Evolutionary conservation across 2,329 filamentous ascomycete species (phyloP), one percentile per base, ranked within the genome.

Genomic region (Exophiala xenobiotica): DNA sequence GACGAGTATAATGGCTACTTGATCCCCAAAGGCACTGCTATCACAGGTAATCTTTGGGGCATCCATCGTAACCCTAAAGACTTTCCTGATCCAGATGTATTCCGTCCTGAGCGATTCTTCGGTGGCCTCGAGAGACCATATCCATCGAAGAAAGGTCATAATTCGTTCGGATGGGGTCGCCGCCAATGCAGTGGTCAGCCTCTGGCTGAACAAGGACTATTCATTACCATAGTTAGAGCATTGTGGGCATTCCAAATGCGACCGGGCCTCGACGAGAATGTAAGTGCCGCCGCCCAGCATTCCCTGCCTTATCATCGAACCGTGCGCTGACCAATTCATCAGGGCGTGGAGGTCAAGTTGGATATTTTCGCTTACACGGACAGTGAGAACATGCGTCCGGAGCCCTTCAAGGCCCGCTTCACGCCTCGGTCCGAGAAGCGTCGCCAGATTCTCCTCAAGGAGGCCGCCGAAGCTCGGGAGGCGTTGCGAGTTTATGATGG

Each of bases 211-310:
- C 63, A 65, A 12, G 63, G 63, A 63, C 45, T 74, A 65, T 58
- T 80, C 59, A 76, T 81, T 51, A 78, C 78, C 14, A 78, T 82
- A 51, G 74, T 76, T 0, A 67, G 78, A 19, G 78, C 82, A 72
- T 37, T 57, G 1, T 26, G 24, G 8, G 46, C 9, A 3, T 57
- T 57, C 38, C 16, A 48, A 18, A 47, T 57, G 12, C 2, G 12
- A 14, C 49, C 54, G 16, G 26, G 37, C 11, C 37, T 39, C 4
- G 37, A 39, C 38, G 12, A 46, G 16, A 18, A 22, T n/a, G 20
- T 26, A 2, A 11, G 22, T 29, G n/a, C n/a, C n/a, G n/a, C n/a
- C n/a, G n/a, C n/a, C n/a, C n/a, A n/a, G n/a, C n/a, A n/a, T n/a
- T n/a, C n/a, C n/a, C n/a, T n/a, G n/a, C n/a, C n/a, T n/a, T n/a